A percentile compares a stretch with the other conserved stretches of the same genome.
Evolutionary conservation across 768 basidiomycete species (phyloP).

Genomic region (Leucocoprinus birnbaumii): DNA sequence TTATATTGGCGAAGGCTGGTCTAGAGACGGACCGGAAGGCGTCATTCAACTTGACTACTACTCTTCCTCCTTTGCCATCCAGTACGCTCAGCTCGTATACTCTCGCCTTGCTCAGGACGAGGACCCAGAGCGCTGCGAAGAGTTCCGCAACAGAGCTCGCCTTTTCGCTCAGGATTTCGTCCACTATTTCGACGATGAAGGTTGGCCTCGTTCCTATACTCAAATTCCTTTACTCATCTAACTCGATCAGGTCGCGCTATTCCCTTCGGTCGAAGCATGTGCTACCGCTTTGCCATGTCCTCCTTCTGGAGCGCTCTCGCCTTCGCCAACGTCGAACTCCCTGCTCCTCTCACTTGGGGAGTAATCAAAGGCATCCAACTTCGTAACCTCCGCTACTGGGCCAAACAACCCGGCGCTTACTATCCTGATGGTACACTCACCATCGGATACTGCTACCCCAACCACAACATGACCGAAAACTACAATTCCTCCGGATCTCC

Average conservation of each 20-base stretch:
- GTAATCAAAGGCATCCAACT: conserved; percentile 71
- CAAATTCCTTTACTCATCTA: neutral
- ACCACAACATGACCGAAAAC: conserved; percentile 75
- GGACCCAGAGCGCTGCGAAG: conserved; percentile 62
- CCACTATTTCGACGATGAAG: conserved; percentile 73
- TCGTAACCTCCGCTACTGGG: conserved; percentile 73
- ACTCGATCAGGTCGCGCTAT: conserved; percentile 60
- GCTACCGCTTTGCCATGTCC: conserved; percentile 80
- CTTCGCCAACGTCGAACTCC: conserved; percentile 66
- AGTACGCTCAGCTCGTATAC: conserved; percentile 70
- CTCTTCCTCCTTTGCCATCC: conserved; percentile 77
- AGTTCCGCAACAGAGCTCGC: conserved; percentile 60
- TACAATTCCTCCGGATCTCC: conserved; percentile 79
- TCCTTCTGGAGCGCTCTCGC: conserved; percentile 77
- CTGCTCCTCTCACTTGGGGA: conserved; percentile 72
- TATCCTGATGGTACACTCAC: conserved; percentile 66
- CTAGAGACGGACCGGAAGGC: conserved; percentile 73
- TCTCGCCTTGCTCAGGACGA: conserved; percentile 60
- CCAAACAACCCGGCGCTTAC: conserved; percentile 59
- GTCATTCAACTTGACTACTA: conserved; percentile 80
- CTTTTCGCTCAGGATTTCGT: conserved; percentile 68
- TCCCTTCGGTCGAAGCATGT: conserved; percentile 74
- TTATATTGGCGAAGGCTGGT: conserved; percentile 76
- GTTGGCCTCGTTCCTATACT: conserved; percentile 26
- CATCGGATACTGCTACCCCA: conserved; percentile 69